Evolutionary conservation across 2,329 filamentous ascomycete species (phyloP).

Genomic region (Aureobasidium melanogenum): DNA sequence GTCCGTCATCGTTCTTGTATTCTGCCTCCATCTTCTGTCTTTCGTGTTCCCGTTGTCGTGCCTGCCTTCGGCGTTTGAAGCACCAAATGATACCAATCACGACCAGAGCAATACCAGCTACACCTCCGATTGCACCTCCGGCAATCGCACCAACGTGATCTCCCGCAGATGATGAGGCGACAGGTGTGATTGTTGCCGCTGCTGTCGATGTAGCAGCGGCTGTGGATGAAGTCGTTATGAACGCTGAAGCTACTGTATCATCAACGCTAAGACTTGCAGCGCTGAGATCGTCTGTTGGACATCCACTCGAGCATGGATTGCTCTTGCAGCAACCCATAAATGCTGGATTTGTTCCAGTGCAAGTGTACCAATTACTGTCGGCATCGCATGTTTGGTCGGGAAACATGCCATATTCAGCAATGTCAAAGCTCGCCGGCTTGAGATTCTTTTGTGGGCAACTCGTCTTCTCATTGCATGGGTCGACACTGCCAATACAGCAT

Average conservation of each 20-base stretch:
- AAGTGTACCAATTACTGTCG: constrained; percentile 7
- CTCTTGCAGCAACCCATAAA: constrained; percentile 10
- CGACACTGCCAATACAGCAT: constrained; percentile 1
- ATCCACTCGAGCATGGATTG: constrained; percentile 9
- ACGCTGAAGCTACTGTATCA: neutral
- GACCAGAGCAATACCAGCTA: neutral
- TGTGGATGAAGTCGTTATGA: neutral
- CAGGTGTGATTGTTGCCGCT: neutral
- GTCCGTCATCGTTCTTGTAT: neutral
- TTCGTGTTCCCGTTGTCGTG: neutral
- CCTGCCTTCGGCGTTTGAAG: neutral
- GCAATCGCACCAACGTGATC: neutral
- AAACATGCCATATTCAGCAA: constrained; percentile 2
- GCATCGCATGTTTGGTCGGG: constrained; percentile 1
- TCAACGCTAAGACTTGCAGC: constrained; percentile 1
- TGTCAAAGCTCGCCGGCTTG: constrained; percentile 8
- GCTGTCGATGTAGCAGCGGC: neutral
- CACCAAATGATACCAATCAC: neutral
- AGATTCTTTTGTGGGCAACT: neutral
- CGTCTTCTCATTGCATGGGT: constrained; percentile 7
- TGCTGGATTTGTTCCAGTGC: constrained; percentile 2
- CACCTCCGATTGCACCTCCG: neutral
- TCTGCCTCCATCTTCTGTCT: neutral
- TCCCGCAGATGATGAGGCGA: neutral
- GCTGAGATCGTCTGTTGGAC: neutral